Percentiles rank a stretch among this genome's conserved stretches.
These are phyloP conservation scores for Colletotrichum sp. DNA, from an alignment of 2,329 filamentous ascomycete species.

Conservation along the genomic window DNA sequence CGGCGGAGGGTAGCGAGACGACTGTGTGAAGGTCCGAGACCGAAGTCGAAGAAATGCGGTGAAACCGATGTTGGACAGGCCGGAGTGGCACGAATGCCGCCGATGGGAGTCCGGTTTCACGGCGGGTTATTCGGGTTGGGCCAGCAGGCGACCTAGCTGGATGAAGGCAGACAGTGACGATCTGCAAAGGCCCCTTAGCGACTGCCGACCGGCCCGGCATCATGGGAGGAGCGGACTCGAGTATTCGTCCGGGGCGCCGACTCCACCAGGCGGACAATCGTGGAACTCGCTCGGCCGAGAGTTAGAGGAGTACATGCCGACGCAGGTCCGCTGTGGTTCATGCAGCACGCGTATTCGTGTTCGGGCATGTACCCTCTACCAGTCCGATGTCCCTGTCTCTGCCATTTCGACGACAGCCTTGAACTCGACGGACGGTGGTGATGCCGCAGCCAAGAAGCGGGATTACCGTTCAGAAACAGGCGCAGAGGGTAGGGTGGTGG, in stretches of 20 bases:
- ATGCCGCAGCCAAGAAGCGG: not conserved
- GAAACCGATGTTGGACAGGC: not conserved
- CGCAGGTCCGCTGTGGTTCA: not conserved
- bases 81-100: not conserved
- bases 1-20: not conserved
- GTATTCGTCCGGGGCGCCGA: conserved; percentile 1
- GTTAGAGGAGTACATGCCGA: not conserved
- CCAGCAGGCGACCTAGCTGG: not conserved
- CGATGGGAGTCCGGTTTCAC: not conserved
- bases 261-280: not conserved
- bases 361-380: not conserved
- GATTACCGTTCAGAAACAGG: not conserved
- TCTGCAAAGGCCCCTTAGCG: not conserved
- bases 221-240: conserved; percentile 2
- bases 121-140: not conserved
- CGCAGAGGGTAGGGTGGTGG: not conserved
- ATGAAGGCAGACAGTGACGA: not conserved
- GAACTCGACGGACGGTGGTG: not conserved
- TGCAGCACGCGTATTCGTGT: conserved; percentile 6
- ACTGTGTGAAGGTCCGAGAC: not conserved
- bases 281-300: not conserved
- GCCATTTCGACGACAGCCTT: not conserved
- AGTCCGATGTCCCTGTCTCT: not conserved
- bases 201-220: conserved; percentile 8
- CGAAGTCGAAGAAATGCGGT: not conserved